Base-by-base conservation (phyloP, 129 eudicot species). In the Heracleum sosnowskyi region DNA sequence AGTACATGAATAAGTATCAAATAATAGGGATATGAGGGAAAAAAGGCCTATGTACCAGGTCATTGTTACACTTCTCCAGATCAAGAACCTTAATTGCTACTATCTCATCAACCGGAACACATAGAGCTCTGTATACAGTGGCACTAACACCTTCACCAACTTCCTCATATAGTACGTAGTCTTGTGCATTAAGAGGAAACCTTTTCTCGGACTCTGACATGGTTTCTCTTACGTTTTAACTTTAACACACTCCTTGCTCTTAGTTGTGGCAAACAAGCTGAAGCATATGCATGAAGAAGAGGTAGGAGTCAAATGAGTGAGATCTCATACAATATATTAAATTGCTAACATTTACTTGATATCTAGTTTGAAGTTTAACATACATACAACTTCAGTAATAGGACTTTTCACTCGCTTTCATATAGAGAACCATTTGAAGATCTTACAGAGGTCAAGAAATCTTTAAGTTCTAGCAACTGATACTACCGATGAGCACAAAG, bases 71-170 rank as follows among this genome's bases (percentile, higher is more conserved):
- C 88, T 88, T 91, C 75, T 95, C 98, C 77, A 95, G 85, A 87
- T 95, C 98, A 78, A 95, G 98, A 88, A 90, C 97, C 87, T 95
- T 95, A 81, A 95, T 88, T 22, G 98, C 98, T 49, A 95, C 98
- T 60, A 78, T 79, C 84, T 83, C 92, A 70, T 95, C 88, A 47
- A 91, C 81, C 7, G 98, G 98, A 72, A 91, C 62, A 82, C 97
- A 95, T 26, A 87, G 89, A 33, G 98, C 98, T 80, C 97, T 86
- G 42, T 88, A 86, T 33, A 95, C 98, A 57, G 96, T 88, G 45
- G 98, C 96, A 75, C 98, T 95, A 69, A 95, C 97, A 60, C 98
- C 98, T 75, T 95, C 97, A 75, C 98, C 98, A 81, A 95, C 90
- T 80, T 91, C 98, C 84, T 91, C 98, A 24, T 84, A 91, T 73